These are phyloP conservation scores for Beauveria medogensis DNA, from an alignment of 2,329 filamentous ascomycete genomes.

Conservation along the genomic window DNA sequence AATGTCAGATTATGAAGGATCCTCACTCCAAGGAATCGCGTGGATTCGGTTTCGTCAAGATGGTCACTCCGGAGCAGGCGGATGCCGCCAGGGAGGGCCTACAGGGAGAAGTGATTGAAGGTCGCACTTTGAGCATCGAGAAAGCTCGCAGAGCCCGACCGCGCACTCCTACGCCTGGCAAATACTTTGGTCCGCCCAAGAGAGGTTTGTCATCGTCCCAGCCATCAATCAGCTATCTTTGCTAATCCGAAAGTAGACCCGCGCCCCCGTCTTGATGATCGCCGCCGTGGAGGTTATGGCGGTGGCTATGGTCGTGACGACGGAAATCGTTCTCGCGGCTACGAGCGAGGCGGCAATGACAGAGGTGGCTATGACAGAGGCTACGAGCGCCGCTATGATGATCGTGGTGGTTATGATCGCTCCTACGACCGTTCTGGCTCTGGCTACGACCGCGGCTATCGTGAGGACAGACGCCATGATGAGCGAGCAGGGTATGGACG, in stretches of 20 bases:
- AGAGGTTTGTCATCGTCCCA: conserved; percentile 57
- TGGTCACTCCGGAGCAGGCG: conserved; percentile 89
- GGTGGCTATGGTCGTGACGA: conserved; percentile 51
- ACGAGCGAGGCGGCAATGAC: conserved; percentile 28
- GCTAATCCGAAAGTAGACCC: conserved; percentile 23
- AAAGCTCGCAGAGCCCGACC: conserved; percentile 94
- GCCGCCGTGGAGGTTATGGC: conserved; percentile 54
- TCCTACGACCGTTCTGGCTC: conserved; percentile 25
- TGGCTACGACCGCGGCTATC: conserved; percentile 32
- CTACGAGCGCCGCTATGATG: conserved; percentile 28
- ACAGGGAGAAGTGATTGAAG: conserved; percentile 91
- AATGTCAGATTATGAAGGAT: conserved; percentile 99
- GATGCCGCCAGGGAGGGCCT: conserved; percentile 95
- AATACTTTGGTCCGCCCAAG: conserved; percentile 98
- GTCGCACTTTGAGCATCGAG: conserved; percentile 94
- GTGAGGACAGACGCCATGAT: conserved; percentile 16
- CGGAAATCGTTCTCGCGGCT: conserved; percentile 32
- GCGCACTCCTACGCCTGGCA: conserved; percentile 92
- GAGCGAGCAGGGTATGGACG: conserved; percentile 41
- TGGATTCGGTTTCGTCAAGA: conserved; percentile 98
- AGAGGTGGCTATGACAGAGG: conserved; percentile 35
- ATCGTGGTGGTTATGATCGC: conserved; percentile 21
- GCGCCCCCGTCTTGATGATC: conserved; percentile 47
- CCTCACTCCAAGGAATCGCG: conserved; percentile 97
- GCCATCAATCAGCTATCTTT: neutral